These are phyloP conservation scores for Arthrobotrys megalospora DNA, from an alignment of 2,329 filamentous ascomycete genomes.

Conservation along the genomic window DNA sequence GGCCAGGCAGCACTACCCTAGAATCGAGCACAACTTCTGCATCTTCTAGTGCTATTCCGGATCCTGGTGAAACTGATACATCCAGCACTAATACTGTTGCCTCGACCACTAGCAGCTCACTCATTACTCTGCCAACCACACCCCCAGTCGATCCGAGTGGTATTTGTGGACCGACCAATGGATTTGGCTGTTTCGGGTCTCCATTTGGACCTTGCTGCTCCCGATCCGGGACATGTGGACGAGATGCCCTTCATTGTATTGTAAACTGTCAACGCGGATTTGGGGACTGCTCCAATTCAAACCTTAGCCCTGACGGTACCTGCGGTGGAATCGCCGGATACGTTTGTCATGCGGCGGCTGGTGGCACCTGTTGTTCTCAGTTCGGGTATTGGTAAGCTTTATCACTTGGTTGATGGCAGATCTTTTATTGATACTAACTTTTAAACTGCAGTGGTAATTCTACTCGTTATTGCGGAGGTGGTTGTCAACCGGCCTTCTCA, in stretches of 20 bases:
- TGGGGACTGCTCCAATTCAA: conserved; percentile 50
- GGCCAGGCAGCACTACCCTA: conserved; percentile 3
- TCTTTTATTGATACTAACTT: not conserved
- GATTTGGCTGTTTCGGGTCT: conserved; percentile 50
- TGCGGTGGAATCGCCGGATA: conserved; percentile 67
- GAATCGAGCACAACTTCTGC: conserved; percentile 13
- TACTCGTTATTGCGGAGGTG: conserved; percentile 53
- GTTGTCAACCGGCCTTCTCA: conserved; percentile 61
- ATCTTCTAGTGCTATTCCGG: conserved; percentile 14
- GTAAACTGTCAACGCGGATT: conserved; percentile 49
- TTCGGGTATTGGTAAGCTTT: conserved; percentile 68
- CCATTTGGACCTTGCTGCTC: conserved; percentile 49
- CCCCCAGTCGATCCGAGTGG: conserved; percentile 31
- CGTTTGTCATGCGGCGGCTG: conserved; percentile 67
- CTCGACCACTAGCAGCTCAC: conserved; percentile 37
- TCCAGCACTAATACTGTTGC: conserved; percentile 25
- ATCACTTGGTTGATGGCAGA: not conserved
- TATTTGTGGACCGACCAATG: conserved; percentile 47
- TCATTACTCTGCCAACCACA: conserved; percentile 24
- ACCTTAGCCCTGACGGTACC: conserved; percentile 66
- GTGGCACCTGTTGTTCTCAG: conserved; percentile 68
- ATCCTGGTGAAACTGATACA: conserved; percentile 25
- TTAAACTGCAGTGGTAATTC: conserved; percentile 52
- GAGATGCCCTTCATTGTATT: conserved; percentile 53
- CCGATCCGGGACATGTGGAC: conserved; percentile 56